phyloP scores from a whole-genome alignment of 1,284 basidiomycete genomes.

The Agroathelia rolfsii region DNA sequence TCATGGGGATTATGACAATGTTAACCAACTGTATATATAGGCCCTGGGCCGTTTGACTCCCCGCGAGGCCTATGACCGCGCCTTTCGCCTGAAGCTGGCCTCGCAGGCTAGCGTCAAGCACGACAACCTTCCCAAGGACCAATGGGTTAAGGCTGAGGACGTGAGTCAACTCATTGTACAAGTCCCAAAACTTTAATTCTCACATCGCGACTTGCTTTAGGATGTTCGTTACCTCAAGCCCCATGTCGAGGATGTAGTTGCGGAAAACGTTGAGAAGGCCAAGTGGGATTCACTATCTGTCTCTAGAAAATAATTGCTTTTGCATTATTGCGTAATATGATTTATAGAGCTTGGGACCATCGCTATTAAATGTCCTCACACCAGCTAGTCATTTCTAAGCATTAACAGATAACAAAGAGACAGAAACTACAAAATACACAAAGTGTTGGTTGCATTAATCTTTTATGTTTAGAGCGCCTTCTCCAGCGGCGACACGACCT shows the following conservation, averaged over 20 bases:
- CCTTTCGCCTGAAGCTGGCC: conserved; percentile 83
- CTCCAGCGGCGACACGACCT: conserved; percentile 71
- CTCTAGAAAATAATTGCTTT: conserved; percentile 39
- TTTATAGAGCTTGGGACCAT: too few species aligned
- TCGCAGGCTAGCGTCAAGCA: conserved; percentile 78
- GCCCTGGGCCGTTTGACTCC: conserved; percentile 77
- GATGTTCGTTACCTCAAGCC: conserved; percentile 88
- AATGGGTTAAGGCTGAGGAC: conserved; percentile 76
- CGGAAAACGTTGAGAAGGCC: conserved; percentile 73
- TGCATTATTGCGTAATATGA: not conserved
- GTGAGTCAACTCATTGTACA: too few species aligned
- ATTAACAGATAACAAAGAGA: not conserved
- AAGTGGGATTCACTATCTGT: conserved; percentile 78
- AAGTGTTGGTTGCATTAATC: conserved; percentile 1
- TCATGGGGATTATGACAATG: not conserved
- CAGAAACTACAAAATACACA: too few species aligned
- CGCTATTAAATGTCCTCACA: not conserved
- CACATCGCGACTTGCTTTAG: conserved; percentile 44
- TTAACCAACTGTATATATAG: conserved; percentile 29
- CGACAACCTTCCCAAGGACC: conserved; percentile 73
- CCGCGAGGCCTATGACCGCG: conserved; percentile 83
- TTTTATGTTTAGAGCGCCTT: conserved; percentile 42
- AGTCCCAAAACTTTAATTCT: conserved; percentile 6
- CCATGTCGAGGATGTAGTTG: conserved; percentile 65
- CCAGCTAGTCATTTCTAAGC: not conserved